Percentiles rank a stretch among this genome's conserved stretches.
Conservation (phyloP, 2,329 filamentous ascomycete genomes). For the Calonectria crousiana region DNA sequence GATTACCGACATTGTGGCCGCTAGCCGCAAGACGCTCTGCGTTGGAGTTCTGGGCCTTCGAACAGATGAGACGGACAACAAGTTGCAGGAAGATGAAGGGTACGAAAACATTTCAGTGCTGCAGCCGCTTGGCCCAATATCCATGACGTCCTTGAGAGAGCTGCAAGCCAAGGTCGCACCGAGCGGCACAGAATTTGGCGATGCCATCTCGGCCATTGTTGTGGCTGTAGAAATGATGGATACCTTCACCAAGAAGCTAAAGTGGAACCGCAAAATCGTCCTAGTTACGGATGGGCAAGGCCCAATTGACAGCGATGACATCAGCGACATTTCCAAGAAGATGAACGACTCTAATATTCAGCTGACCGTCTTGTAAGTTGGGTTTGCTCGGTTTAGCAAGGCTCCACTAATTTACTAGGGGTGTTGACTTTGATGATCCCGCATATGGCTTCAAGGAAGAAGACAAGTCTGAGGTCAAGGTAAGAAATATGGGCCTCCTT, state of each 20-base stretch:
- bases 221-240: conserved; percentile 89
- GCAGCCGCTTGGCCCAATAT: conserved; percentile 72
- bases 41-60: conserved; percentile 86
- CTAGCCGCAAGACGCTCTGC: conserved; percentile 75
- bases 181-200: conserved; percentile 77
- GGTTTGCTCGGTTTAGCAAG: background rate
- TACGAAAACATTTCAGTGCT: conserved; percentile 88
- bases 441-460: conserved; percentile 95
- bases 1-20: conserved; percentile 75
- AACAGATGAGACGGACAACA: conserved; percentile 81
- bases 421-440: conserved; percentile 92
- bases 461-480: conserved; percentile 80
- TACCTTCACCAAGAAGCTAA: conserved; percentile 82
- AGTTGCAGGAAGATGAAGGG: conserved; percentile 74
- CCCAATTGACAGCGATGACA: conserved; percentile 77
- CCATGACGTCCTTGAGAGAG: conserved; percentile 75
- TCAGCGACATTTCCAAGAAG: conserved; percentile 77
- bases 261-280: conserved; percentile 84
- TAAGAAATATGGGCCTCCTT: conserved; percentile 44
- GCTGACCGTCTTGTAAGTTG: conserved; percentile 79
- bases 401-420: conserved; percentile 61
- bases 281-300: conserved; percentile 87
- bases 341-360: conserved; percentile 83
- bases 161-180: conserved; percentile 75
- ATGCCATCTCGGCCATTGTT: conserved; percentile 89